Evolutionary conservation across 805 yeast species (phyloP), one percentile per base, ranked within the genome.

Genomic region (Wickerhamomyces mucosus): DNA sequence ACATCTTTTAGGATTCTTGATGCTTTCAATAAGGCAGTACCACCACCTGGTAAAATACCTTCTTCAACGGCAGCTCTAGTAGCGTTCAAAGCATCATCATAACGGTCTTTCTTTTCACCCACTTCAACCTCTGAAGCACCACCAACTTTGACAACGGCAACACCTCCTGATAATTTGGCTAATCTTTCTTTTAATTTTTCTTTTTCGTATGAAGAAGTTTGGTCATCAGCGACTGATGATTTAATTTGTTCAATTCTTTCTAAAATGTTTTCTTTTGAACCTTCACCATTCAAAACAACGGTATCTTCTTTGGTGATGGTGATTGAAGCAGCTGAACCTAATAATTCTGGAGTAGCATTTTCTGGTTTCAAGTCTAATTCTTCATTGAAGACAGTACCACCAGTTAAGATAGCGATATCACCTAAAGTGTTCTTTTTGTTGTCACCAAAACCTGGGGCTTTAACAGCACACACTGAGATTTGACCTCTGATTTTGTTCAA

Each of bases 381-480:
- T 88, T 79, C 65, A 88, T 46, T 47, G 48, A 47, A 47, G 21
- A 47, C 52, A 15, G 52, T 47, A 46, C 52, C 94, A 39, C 97
- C 97, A 26, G 96, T 80, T 46, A 92, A 72, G 56, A 88, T 80
- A 55, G 96, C 96, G 63, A 89, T 81, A 61, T 89, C 98, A 35
- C 54, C 97, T 95, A 48, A 86, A 65, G 51, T 83, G 86, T 73
- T 86, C 85, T 77, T 92, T 86, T 70, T 82, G 82, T 92, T 92
- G 69, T 89, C 97, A 63, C 98, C 98, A 54, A 92, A 89, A 36
- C 98, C 98, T 56, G 98, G 98, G 27, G 97, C 96, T 74, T 92
- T 89, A 47, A 89, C 96, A 50, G 94, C 94, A 58, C 89, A 83
- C 41, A 92, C 97, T 65, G 86, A 94, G 43, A 89, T 96, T 71